phyloP scores from a whole-genome alignment of 345 rosid genomes.

The Gossypium stocksii region DNA sequence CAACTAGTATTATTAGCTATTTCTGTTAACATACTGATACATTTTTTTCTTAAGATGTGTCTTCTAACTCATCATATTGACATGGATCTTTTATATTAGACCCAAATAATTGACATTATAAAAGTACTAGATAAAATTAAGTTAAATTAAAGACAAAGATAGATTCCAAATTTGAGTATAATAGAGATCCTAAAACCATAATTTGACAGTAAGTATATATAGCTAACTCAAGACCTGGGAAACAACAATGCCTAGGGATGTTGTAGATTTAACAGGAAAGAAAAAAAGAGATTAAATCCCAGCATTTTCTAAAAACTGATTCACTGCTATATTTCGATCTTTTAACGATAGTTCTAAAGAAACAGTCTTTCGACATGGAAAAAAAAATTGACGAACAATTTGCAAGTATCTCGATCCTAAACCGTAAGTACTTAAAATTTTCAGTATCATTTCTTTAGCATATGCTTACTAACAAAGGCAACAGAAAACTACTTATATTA shows the following conservation, averaged over 20 bases:
- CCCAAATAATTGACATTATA: neutral
- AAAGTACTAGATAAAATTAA: neutral
- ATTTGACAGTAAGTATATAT: no score
- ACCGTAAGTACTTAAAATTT: neutral
- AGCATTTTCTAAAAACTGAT: neutral
- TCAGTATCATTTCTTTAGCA: neutral
- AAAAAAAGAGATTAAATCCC: neutral
- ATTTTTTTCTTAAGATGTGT: neutral
- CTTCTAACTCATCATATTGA: neutral
- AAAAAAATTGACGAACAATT: neutral
- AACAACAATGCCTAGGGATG: no score
- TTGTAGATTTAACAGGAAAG: no score
- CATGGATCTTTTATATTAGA: neutral
- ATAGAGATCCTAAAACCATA: neutral
- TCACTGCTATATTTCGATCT: neutral
- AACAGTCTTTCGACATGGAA: no score
- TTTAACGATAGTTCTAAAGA: no score
- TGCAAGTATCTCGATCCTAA: neutral
- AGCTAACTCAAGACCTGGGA: no score
- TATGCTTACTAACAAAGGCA: neutral
- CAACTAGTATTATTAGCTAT: neutral
- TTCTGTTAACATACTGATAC: neutral
- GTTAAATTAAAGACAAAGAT: no score
- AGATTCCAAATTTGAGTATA: neutral
- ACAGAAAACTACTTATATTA: neutral